A percentile compares a stretch with the other conserved stretches of the same genome.
phyloP scores from a whole-genome alignment of 106 monocot genomes.

The Platanthera zijinensis region DNA sequence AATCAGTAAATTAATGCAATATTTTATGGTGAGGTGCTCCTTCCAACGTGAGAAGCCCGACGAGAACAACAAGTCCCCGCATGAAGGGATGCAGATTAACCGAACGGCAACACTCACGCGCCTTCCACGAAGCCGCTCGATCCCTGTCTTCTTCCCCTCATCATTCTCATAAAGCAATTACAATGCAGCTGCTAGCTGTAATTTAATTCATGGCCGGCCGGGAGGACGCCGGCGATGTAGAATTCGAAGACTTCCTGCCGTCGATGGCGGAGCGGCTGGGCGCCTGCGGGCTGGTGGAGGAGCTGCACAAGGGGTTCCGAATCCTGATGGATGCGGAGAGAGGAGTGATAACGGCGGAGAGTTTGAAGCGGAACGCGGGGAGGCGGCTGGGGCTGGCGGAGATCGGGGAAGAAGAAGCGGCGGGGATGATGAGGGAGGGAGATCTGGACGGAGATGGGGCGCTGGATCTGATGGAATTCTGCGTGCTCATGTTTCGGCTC shows the following conservation, averaged over 20 bases:
- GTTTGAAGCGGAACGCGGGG: slow-evolving; percentile 10
- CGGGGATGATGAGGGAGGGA: slow-evolving; percentile 15
- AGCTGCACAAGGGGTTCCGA: slow-evolving; percentile 17
- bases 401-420: slow-evolving; percentile 7
- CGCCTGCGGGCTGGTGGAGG: slow-evolving; percentile 3
- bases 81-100: no score
- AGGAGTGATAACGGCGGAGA: slow-evolving; percentile 14
- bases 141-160: no score
- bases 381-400: slow-evolving; percentile 5
- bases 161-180: no score
- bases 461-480: slow-evolving; percentile 17
- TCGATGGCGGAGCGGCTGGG: slow-evolving; percentile 15
- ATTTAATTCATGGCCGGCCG: not conserved
- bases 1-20: no score
- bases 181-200: no score
- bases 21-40: no score
- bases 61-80: no score
- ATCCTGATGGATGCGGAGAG: slow-evolving; percentile 8
- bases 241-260: slow-evolving; percentile 13
- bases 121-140: no score
- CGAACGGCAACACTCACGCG: no score
- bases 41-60: no score
- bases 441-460: slow-evolving; percentile 21
- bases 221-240: not conserved
- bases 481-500: slow-evolving; percentile 16